phyloP scores from a whole-genome alignment of 345 rosid species.

The Citrus hindsii region DNA sequence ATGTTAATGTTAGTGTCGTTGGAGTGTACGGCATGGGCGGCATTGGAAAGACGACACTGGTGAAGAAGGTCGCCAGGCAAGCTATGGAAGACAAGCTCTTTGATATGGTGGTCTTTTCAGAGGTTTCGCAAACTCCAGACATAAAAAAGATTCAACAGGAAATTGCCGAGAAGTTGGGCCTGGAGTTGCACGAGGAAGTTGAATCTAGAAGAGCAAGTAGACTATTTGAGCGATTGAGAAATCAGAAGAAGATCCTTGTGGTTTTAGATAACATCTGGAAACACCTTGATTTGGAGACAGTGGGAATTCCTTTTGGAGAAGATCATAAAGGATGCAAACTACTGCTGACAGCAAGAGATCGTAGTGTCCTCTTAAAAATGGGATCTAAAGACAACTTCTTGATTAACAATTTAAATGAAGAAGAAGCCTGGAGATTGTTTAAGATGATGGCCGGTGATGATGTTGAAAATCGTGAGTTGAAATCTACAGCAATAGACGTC shows the following conservation, averaged over 20 bases:
- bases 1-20: neutral
- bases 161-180: neutral
- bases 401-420: neutral
- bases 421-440: neutral
- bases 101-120: neutral
- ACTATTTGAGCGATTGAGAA: neutral
- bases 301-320: too few relatives aligned
- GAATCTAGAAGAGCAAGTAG: neutral
- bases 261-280: too few relatives aligned
- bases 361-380: too few relatives aligned
- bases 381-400: neutral
- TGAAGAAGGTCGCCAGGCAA: neutral
- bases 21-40: conserved; percentile 14
- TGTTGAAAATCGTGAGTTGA: neutral
- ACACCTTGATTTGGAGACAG: too few relatives aligned
- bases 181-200: neutral
- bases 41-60: conserved; percentile 21
- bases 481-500: neutral
- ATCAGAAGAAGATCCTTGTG: neutral
- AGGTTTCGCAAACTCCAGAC: neutral
- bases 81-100: neutral
- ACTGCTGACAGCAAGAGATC: too few relatives aligned
- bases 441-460: neutral
- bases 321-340: too few relatives aligned
- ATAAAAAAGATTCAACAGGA: too few relatives aligned